Conservation (phyloP, 108 stramenopile species). For the Pseudonitzschia pungens region DNA sequence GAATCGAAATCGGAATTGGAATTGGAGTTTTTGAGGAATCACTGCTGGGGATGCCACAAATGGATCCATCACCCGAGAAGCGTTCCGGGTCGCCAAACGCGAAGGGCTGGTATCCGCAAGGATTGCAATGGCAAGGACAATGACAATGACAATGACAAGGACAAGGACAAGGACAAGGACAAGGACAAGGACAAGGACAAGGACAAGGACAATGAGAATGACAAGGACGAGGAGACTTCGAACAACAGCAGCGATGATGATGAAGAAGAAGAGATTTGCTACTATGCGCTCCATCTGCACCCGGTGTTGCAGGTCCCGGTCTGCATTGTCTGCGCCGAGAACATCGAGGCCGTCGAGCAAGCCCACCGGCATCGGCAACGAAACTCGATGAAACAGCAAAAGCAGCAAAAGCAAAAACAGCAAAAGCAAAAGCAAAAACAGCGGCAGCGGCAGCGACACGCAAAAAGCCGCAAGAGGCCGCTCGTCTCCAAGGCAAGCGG, state of each 20-base stretch:
- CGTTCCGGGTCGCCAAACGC: no score
- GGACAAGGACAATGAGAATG: background rate
- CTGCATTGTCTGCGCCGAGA: conserved; percentile 52
- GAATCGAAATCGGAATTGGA: background rate
- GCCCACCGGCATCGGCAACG: background rate
- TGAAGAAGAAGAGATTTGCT: background rate
- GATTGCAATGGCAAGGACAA: no score
- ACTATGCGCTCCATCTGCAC: conserved; percentile 50
- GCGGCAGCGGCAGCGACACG: background rate
- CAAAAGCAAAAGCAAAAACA: background rate
- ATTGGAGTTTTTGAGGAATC: background rate
- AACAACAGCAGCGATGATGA: background rate
- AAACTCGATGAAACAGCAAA: background rate
- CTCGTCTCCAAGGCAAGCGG: no score
- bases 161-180: no score
- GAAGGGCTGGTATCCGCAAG: no score
- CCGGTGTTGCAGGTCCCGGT: conserved; percentile 48
- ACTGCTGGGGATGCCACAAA: conserved; percentile 13
- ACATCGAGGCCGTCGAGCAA: conserved; percentile 37
- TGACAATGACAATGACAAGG: no score
- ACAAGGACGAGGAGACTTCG: background rate
- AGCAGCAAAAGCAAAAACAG: background rate
- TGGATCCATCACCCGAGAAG: conserved; percentile 9
- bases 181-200: no score
- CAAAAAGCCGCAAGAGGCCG: background rate